phyloP scores from a whole-genome alignment of 306 rosid genomes.

The Malus asiatica region DNA sequence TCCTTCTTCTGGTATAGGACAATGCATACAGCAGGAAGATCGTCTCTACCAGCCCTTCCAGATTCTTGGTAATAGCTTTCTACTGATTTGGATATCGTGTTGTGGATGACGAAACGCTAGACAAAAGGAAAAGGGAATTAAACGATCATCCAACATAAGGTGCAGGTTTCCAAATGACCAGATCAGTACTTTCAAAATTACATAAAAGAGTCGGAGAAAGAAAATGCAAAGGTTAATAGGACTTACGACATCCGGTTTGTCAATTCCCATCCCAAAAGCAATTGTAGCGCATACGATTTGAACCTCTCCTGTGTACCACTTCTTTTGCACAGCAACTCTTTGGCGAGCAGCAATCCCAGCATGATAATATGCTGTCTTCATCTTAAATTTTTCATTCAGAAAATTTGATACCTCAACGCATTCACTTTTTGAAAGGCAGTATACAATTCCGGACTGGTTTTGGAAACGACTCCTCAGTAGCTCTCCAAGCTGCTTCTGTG shows the following conservation, averaged over 20 bases:
- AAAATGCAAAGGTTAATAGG: conserved; percentile 17
- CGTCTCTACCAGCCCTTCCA: conserved; percentile 98
- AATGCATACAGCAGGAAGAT: conserved; percentile 71
- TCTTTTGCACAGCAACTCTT: conserved; percentile 79
- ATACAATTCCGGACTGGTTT: conserved; percentile 75
- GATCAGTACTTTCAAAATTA: conserved; percentile 7
- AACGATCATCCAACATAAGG: neutral
- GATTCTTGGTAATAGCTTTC: conserved; percentile 99
- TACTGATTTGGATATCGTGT: conserved; percentile 82
- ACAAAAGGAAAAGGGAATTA: conserved; percentile 3
- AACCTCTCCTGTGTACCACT: conserved; percentile 82
- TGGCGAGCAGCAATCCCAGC: conserved; percentile 82
- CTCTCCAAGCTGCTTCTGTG: conserved; percentile 69
- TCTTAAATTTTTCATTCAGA: conserved; percentile 58
- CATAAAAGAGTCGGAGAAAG: neutral
- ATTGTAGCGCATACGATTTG: conserved; percentile 88
- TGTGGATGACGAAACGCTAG: conserved; percentile 93
- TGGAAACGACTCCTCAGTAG: conserved; percentile 56
- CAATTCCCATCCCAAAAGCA: conserved; percentile 99
- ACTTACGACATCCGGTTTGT: conserved; percentile 97
- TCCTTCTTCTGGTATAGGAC: conserved; percentile 89
- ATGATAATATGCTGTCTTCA: conserved; percentile 77
- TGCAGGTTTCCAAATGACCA: conserved; percentile 5
- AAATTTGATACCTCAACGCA: conserved; percentile 74
- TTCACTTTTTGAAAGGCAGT: conserved; percentile 94